phyloP scores from a whole-genome alignment of 306 rosid genomes.

The Quercus bicolor region DNA sequence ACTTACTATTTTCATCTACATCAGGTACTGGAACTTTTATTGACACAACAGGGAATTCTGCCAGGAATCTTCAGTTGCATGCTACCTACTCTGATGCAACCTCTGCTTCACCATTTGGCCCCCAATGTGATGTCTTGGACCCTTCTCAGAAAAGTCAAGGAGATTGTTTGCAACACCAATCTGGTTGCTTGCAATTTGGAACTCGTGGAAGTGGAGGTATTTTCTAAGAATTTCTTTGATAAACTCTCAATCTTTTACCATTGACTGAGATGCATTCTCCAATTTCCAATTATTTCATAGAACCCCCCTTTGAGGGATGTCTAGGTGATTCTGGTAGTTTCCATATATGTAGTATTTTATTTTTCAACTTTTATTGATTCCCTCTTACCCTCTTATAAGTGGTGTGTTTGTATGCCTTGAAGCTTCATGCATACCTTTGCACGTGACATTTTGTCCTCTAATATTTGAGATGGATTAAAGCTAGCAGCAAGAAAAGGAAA shows the following conservation, averaged over 20 bases:
- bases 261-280: conserved; percentile 1
- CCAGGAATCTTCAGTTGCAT: neutral
- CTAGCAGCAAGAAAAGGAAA: neutral
- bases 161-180: conserved; percentile 15
- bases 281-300: neutral
- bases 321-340: neutral
- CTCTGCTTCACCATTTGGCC: conserved; percentile 20
- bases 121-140: conserved; percentile 19
- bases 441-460: neutral
- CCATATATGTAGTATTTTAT: neutral
- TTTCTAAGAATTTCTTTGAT: conserved; percentile 11
- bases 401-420: neutral
- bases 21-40: conserved; percentile 46
- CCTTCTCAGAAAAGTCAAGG: conserved; percentile 30
- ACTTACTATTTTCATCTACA: conserved; percentile 21
- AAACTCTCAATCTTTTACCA: conserved; percentile 19
- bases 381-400: neutral
- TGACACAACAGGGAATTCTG: conserved; percentile 29
- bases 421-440: neutral
- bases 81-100: neutral
- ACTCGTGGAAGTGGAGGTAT: conserved; percentile 73
- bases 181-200: conserved; percentile 63
- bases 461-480: neutral
- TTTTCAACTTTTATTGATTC: neutral
- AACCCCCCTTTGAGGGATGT: neutral